Percentiles rank a stretch among this genome's conserved stretches.
Evolutionary conservation across 2,329 filamentous ascomycete species (phyloP).

Genomic region (Stagonosporopsis tanaceti): DNA sequence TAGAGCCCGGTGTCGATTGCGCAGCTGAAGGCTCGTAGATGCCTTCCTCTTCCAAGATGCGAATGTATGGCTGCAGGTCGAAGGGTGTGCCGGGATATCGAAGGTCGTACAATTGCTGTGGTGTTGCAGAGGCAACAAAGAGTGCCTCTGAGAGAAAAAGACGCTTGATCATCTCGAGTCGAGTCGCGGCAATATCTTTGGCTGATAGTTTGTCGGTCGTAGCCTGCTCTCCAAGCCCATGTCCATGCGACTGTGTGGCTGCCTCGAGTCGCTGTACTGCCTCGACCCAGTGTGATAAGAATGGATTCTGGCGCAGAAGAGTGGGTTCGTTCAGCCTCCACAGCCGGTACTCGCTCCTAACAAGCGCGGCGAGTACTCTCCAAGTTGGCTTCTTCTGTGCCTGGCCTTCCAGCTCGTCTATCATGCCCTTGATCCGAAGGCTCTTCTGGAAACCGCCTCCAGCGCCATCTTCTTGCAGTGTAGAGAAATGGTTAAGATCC

Average conservation of each 20-base stretch:
- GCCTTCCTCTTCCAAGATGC: conserved; percentile 48
- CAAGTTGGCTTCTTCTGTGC: conserved; percentile 30
- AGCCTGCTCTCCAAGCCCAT: background rate
- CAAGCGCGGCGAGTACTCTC: conserved; percentile 35
- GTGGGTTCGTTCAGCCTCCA: conserved; percentile 41
- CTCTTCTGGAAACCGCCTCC: conserved; percentile 38
- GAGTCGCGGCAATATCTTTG: conserved; percentile 28
- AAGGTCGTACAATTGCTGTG: conserved; percentile 25
- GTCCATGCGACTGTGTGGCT: background rate
- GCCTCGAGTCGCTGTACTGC: conserved; percentile 33
- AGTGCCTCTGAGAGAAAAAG: conserved; percentile 29
- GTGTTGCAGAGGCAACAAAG: conserved; percentile 21
- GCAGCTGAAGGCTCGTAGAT: conserved; percentile 39
- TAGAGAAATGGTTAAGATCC: conserved; percentile 18
- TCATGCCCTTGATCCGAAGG: conserved; percentile 42
- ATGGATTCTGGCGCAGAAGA: conserved; percentile 47
- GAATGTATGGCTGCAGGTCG: conserved; percentile 40
- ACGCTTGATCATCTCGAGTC: conserved; percentile 39
- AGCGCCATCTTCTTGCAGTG: conserved; percentile 7
- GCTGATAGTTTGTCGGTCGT: conserved; percentile 14
- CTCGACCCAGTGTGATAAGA: conserved; percentile 53
- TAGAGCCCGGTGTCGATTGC: background rate
- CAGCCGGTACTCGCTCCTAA: conserved; percentile 49
- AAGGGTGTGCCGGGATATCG: conserved; percentile 31
- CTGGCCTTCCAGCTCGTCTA: conserved; percentile 39